Evolutionary conservation across 2,329 filamentous ascomycete species (phyloP).

Genomic region (Lachnum nothofagi): DNA sequence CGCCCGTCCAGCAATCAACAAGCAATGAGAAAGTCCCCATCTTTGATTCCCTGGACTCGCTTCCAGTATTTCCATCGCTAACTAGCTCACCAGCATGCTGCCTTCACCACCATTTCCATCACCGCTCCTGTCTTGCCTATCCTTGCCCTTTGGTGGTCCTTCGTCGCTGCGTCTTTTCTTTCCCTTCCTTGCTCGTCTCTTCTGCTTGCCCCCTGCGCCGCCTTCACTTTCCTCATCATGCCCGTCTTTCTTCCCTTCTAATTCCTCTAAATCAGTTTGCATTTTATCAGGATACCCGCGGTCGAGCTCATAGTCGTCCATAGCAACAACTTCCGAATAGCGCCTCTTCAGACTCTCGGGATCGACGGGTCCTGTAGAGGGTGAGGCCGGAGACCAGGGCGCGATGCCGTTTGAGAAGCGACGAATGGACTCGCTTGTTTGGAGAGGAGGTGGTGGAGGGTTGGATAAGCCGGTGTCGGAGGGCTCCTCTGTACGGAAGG

Average conservation of each 20-base stretch:
- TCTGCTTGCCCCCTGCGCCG: neutral
- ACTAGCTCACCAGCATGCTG: neutral
- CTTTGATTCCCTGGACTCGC: neutral
- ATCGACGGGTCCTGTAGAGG: neutral
- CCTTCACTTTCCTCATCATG: neutral
- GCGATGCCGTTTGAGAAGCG: neutral
- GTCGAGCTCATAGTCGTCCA: neutral
- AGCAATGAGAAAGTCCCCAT: neutral
- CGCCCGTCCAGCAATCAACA: neutral
- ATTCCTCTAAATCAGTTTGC: neutral
- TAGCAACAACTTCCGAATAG: neutral
- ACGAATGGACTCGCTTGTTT: neutral
- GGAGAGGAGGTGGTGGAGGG: neutral
- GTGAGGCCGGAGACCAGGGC: conserved; percentile 1
- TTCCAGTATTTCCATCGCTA: neutral
- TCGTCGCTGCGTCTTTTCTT: neutral
- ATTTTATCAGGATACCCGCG: neutral
- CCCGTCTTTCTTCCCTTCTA: neutral
- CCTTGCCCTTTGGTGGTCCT: neutral
- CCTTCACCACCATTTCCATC: neutral
- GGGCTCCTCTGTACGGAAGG: neutral
- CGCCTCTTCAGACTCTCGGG: neutral
- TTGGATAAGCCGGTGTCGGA: neutral
- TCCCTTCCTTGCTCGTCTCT: neutral
- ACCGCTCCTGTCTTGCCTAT: neutral